phyloP scores from a whole-genome alignment of 306 rosid species.

The Cyclanthera cordifolia region DNA sequence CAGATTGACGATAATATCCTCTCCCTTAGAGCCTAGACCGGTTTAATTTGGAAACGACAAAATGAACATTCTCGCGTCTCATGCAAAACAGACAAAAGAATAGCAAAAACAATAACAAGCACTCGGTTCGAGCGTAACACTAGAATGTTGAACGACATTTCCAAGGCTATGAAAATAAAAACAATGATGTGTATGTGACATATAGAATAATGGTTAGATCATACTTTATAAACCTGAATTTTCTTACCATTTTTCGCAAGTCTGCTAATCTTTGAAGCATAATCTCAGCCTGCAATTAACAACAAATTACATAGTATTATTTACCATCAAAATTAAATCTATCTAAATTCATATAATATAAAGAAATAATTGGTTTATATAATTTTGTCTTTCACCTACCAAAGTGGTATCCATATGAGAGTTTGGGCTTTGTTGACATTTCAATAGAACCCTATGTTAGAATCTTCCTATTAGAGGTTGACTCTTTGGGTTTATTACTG shows the following conservation, averaged over 20 bases:
- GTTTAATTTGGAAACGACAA: no score
- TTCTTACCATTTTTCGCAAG: slow-evolving; percentile 41
- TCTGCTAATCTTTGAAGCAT: slow-evolving; percentile 37
- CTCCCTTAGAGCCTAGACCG: no score
- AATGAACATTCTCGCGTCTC: no score
- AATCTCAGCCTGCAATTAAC: slow-evolving; percentile 29
- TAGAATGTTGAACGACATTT: no score
- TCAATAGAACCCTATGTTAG: not conserved
- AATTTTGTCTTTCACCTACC: no score
- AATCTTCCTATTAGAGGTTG: not conserved
- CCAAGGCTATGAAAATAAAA: no score
- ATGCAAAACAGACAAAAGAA: no score
- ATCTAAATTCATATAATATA: not conserved
- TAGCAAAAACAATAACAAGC: no score
- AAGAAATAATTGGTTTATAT: no score
- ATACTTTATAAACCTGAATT: not conserved
- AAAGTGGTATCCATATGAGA: not conserved
- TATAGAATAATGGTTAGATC: not conserved
- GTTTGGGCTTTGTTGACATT: not conserved
- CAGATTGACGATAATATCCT: no score
- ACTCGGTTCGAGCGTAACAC: no score
- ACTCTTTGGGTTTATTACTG: not conserved
- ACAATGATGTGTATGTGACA: no score
- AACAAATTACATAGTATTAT: not conserved
- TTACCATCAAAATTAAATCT: not conserved